These are phyloP conservation scores for Spergularia marina DNA, from an alignment of 148 eudicot genomes.

Conservation along the genomic window DNA sequence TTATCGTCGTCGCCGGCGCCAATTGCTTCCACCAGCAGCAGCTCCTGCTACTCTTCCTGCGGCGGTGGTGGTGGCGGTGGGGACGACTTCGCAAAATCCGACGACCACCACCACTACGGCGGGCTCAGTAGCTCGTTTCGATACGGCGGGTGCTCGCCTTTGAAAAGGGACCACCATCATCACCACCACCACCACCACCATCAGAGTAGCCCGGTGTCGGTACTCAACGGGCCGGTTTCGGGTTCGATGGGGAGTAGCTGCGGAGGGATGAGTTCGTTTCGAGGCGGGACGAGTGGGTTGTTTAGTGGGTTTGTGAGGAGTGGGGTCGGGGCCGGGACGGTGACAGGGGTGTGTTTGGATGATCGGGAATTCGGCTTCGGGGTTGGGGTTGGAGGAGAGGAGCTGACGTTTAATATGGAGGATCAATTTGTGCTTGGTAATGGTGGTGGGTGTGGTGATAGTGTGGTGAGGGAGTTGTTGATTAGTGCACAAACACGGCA, in stretches of 20 bases:
- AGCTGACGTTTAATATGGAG: conserved; percentile 75
- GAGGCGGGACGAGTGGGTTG: conserved; percentile 38
- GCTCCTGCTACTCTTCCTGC: not conserved
- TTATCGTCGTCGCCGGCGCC: conserved; percentile 30
- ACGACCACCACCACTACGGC: conserved; percentile 22
- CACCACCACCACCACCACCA: not conserved
- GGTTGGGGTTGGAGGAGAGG: conserved; percentile 41
- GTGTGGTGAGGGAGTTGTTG: conserved; percentile 54
- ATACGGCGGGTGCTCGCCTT: conserved; percentile 38
- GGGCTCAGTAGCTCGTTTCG: conserved; percentile 49
- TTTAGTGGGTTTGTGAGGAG: conserved; percentile 60
- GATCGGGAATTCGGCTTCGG: conserved; percentile 14
- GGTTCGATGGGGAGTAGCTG: conserved; percentile 21
- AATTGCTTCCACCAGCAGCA: not conserved
- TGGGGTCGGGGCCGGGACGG: conserved; percentile 51
- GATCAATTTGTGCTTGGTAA: conserved; percentile 38
- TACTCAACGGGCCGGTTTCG: conserved; percentile 59
- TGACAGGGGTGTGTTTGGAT: conserved; percentile 59
- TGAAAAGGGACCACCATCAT: conserved; percentile 39
- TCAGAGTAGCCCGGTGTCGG: conserved; percentile 70
- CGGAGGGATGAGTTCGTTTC: conserved; percentile 32
- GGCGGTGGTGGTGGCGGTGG: not conserved
- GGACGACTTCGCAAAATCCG: conserved; percentile 22
- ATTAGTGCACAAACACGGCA: conserved; percentile 63
- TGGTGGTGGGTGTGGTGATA: conserved; percentile 30